phyloP scores from a whole-genome alignment of 768 basidiomycete species.

The Leccinum olivaceopallidum region DNA sequence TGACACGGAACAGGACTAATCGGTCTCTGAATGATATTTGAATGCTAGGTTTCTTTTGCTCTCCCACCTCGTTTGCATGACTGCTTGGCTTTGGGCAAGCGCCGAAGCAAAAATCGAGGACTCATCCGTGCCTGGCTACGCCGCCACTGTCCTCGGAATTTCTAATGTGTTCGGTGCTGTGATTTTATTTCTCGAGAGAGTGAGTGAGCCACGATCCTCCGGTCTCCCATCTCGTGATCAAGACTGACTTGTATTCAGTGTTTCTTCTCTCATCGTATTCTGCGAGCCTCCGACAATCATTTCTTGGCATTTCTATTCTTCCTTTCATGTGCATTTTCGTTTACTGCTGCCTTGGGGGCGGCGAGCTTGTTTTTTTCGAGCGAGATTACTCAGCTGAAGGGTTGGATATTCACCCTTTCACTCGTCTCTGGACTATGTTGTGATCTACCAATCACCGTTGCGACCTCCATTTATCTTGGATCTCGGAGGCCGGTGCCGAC shows the following conservation, averaged over 20 bases:
- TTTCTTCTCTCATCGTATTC: conserved; percentile 24
- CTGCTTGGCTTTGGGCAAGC: conserved; percentile 24
- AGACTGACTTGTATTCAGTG: conserved; percentile 3
- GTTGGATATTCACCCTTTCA: conserved; percentile 23
- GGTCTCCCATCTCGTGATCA: not conserved
- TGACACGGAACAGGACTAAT: not conserved
- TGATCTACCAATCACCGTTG: conserved; percentile 17
- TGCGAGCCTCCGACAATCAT: conserved; percentile 18
- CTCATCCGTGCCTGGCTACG: conserved; percentile 10
- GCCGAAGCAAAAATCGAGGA: not conserved
- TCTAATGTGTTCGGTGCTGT: conserved; percentile 16
- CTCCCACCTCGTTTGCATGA: conserved; percentile 18
- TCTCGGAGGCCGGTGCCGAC: not conserved
- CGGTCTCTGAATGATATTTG: conserved; percentile 8
- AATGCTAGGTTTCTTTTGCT: conserved; percentile 16
- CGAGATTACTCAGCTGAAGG: conserved; percentile 1
- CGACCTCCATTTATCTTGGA: conserved; percentile 11
- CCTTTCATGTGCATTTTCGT: conserved; percentile 19
- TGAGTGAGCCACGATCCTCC: conserved; percentile 12
- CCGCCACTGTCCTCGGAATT: conserved; percentile 19
- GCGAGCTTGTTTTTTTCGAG: conserved; percentile 20
- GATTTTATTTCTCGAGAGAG: conserved; percentile 16
- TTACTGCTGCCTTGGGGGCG: conserved; percentile 24
- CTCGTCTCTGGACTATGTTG: conserved; percentile 19
- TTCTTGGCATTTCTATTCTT: conserved; percentile 15